Evolutionary conservation across 2,329 filamentous ascomycete species (phyloP), one percentile per base, ranked within the genome.

Genomic region (Lasiodiplodia theobromae): DNA sequence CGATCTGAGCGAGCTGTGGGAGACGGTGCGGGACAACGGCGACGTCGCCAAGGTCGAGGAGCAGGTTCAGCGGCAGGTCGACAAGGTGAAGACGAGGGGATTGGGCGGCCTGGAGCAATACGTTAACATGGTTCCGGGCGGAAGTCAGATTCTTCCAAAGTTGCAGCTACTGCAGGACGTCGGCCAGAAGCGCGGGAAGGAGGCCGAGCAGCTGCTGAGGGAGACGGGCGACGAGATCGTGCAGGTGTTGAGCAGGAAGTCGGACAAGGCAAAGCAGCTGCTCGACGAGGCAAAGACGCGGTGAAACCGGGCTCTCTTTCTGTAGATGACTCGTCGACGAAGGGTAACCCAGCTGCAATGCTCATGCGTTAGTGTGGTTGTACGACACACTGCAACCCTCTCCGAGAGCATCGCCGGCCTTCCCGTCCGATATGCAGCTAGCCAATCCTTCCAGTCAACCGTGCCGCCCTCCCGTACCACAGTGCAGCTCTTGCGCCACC

Each of bases 121-220:
- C 77, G 79, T 91, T n/a, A 82, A 88, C 73, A 86, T 88, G 84
- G 83, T 92, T 7, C 89, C 90, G 0, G 85, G 87, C 14, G 89
- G 88, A 0, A 83, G 85, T 53, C 86, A 91, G 77, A 86, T 93
- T 58, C 75, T 92, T 44, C 84, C 87, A 44, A 91, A 92, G 79
- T 76, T 93, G 66, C 82, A 88, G 74, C 85, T 91, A 73, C 78
- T 94, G 67, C 84, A 87, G 71, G 84, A 91, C 71, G 83, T 91
- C 16, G 89, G 88, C 0, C 83, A 90, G 73, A 88, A 92, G 81
- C 88, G 92, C 77, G 88, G 87, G 62, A 84, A 88, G 5, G 89
- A 93, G 77, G 90, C 90, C 2, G 86, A 93, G 82, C 86, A 88
- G 78, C 82, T 93, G 47, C 77, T 92, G 64, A 88, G 89, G 79